These are phyloP conservation scores for Nyctanthes arbortristis DNA, from an alignment of 257 asterid genomes.

Conservation along the genomic window DNA sequence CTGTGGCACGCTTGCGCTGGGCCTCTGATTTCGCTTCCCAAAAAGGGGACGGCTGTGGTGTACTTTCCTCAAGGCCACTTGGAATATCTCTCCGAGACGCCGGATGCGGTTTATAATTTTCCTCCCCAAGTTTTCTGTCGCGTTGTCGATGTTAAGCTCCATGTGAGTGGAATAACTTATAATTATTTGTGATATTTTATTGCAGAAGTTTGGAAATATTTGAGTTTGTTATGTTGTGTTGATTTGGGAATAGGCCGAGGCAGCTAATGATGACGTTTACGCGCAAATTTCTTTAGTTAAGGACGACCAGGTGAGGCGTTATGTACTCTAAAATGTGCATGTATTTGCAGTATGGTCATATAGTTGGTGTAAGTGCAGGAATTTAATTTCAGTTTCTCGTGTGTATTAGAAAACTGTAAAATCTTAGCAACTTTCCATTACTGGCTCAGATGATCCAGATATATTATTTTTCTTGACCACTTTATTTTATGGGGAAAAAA, in stretches of 20 bases:
- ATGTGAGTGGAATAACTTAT: conserved; percentile 35
- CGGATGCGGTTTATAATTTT: conserved; percentile 50
- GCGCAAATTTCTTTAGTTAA: conserved; percentile 82
- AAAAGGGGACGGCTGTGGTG: conserved; percentile 79
- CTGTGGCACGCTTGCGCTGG: conserved; percentile 99
- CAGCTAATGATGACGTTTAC: conserved; percentile 82
- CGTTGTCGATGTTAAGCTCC: conserved; percentile 87
- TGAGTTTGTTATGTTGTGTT: conserved; percentile 2
- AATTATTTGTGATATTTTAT: conserved; percentile 1
- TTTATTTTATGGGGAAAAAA: neutral
- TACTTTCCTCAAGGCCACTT: conserved; percentile 95
- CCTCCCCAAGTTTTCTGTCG: conserved; percentile 93
- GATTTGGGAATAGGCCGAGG: conserved; percentile 61
- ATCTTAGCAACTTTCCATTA: conserved; percentile 1
- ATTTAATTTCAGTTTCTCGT: neutral
- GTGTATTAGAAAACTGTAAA: conserved; percentile 17
- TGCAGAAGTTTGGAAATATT: conserved; percentile 1
- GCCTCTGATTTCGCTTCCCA: conserved; percentile 88
- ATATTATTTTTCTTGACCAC: neutral
- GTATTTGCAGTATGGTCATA: conserved; percentile 5
- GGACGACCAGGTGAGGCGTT: conserved; percentile 65
- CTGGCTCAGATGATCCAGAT: conserved; percentile 9
- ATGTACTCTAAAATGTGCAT: conserved; percentile 9
- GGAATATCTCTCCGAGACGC: conserved; percentile 64
- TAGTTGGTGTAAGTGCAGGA: conserved; percentile 1